phyloP scores from a whole-genome alignment of 2,329 filamentous ascomycete species.

The Cryphonectria japonica region DNA sequence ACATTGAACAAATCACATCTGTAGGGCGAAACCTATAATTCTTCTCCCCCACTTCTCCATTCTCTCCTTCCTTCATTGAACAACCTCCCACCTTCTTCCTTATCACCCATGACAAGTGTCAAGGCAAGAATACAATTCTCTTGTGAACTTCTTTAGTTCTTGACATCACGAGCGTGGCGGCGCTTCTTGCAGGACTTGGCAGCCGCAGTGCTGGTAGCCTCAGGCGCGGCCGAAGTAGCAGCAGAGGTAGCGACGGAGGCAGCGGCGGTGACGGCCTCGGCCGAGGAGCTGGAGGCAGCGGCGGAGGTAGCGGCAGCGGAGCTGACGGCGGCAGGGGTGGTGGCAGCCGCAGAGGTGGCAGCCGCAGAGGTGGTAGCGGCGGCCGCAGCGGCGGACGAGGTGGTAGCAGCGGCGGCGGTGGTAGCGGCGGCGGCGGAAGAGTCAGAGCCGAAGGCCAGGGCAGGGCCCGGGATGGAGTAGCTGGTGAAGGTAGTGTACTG shows the following conservation, averaged over 20 bases:
- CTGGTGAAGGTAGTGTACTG: conserved; percentile 31
- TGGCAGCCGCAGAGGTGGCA: conserved; percentile 23
- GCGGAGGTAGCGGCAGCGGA: conserved; percentile 27
- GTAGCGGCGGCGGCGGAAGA: background rate
- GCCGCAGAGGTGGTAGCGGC: background rate
- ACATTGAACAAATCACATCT: background rate
- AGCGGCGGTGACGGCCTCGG: conserved; percentile 27
- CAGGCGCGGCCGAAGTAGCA: conserved; percentile 17
- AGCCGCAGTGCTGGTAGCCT: background rate
- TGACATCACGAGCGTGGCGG: conserved; percentile 20
- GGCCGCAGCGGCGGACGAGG: background rate
- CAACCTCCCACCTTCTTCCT: too few relatives aligned
- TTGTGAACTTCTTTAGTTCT: background rate
- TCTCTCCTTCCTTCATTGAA: too few relatives aligned
- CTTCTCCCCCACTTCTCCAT: background rate
- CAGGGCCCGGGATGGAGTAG: conserved; percentile 37
- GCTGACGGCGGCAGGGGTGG: conserved; percentile 24
- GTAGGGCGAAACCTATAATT: too few relatives aligned
- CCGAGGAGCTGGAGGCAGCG: conserved; percentile 9
- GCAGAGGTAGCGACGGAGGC: conserved; percentile 30
- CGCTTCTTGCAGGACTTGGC: conserved; percentile 15
- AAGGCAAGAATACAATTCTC: background rate
- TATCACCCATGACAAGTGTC: background rate
- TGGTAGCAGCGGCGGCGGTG: background rate
- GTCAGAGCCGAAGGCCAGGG: conserved; percentile 26